A percentile compares a stretch with the other conserved stretches of the same genome.
Conservation (phyloP, 306 rosid species). For the Glycyrrhiza uralensis region DNA sequence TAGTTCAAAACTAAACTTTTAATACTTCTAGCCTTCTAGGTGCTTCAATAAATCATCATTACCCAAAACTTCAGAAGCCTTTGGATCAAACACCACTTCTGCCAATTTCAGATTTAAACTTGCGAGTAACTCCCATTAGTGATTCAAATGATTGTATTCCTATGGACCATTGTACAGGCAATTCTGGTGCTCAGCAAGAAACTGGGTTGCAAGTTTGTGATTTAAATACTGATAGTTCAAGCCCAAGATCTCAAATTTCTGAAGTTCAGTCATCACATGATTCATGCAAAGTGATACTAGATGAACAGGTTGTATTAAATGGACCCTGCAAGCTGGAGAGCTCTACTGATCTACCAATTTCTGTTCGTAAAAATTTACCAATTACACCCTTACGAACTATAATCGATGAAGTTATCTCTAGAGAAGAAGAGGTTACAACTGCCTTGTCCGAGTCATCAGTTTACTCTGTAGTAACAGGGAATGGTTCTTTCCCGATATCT, state of each 20-base stretch:
- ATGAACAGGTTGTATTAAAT: constrained; percentile 32
- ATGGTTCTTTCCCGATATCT: constrained; percentile 10
- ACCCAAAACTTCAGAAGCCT: constrained; percentile 29
- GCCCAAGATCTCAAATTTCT: constrained; percentile 3
- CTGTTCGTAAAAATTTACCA: constrained; percentile 27
- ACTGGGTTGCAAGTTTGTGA: background rate
- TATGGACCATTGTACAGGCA: background rate
- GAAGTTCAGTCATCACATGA: constrained; percentile 19
- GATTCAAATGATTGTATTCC: constrained; percentile 28
- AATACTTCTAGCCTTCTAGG: constrained; percentile 36
- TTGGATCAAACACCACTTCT: constrained; percentile 23
- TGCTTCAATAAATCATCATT: constrained; percentile 31
- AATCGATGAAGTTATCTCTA: constrained; percentile 9
- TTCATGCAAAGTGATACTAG: constrained; percentile 27
- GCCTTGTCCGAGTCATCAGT: background rate
- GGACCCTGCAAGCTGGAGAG: constrained; percentile 24
- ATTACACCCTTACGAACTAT: constrained; percentile 9
- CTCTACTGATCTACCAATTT: constrained; percentile 19
- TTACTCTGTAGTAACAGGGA: constrained; percentile 22
- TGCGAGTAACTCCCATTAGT: constrained; percentile 12
- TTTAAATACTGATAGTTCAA: constrained; percentile 23
- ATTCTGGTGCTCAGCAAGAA: constrained; percentile 23
- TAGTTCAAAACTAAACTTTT: constrained; percentile 2
- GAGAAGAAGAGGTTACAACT: constrained; percentile 29
- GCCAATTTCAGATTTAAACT: constrained; percentile 17